These are phyloP conservation scores for Aspergillus novoparasiticus DNA, from an alignment of 2,329 filamentous ascomycete genomes.

Conservation along the genomic window DNA sequence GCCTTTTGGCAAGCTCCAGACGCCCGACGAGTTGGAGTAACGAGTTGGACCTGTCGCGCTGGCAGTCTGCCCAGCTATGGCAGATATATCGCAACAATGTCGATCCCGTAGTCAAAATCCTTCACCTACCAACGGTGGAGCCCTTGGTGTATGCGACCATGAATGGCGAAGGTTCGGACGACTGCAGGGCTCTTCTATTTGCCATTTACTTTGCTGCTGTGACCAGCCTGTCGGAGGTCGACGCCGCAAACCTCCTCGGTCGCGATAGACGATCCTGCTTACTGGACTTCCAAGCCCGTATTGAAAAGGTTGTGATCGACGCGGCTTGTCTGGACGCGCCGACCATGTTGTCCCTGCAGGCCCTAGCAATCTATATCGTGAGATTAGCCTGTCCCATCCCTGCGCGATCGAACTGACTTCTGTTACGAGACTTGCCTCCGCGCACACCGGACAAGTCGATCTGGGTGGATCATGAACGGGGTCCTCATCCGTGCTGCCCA, in stretches of 20 bases:
- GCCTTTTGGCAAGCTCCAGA: not conserved
- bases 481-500: slow-evolving; percentile 60
- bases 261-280: slow-evolving; percentile 12
- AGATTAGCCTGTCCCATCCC: slow-evolving; percentile 6
- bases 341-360: slow-evolving; percentile 27
- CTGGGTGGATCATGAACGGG: slow-evolving; percentile 52
- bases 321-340: slow-evolving; percentile 43
- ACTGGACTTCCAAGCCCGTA: slow-evolving; percentile 11
- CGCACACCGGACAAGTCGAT: slow-evolving; percentile 8
- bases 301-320: slow-evolving; percentile 40
- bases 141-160: slow-evolving; percentile 23
- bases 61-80: slow-evolving; percentile 21
- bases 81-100: slow-evolving; percentile 25
- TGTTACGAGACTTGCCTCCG: slow-evolving; percentile 5
- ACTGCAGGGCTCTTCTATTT: slow-evolving; percentile 17
- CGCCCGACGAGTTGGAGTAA: not conserved
- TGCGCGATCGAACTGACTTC: not conserved
- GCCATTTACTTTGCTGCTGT: slow-evolving; percentile 21
- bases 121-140: slow-evolving; percentile 26
- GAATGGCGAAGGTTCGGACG: slow-evolving; percentile 9
- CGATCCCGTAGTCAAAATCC: slow-evolving; percentile 21
- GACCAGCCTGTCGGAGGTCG: slow-evolving; percentile 13
- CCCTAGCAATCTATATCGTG: slow-evolving; percentile 39
- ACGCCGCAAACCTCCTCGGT: slow-evolving; percentile 15
- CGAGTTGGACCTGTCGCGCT: slow-evolving; percentile 9